Evolutionary conservation across 768 basidiomycete genomes (phyloP).

Genomic region (Auriscalpium vulgare): DNA sequence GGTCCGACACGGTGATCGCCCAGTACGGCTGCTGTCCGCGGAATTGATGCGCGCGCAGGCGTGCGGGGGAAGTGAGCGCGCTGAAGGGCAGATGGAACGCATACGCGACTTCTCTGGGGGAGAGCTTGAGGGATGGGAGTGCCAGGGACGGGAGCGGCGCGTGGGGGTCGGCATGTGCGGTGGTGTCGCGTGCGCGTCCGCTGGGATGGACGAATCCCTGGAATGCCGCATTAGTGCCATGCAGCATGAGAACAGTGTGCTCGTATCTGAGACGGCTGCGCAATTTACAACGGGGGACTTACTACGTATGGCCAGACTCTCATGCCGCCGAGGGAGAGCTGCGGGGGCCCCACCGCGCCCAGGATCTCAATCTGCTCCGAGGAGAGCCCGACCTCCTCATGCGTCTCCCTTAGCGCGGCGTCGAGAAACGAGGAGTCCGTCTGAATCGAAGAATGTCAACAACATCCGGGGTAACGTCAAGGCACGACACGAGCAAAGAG

Average conservation of each 20-base stretch:
- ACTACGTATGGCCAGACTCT: constrained; percentile 75
- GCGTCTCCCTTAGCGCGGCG: constrained; percentile 63
- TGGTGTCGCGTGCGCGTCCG: background rate
- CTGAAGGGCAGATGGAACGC: constrained; percentile 66
- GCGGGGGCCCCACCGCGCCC: constrained; percentile 56
- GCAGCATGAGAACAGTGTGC: background rate
- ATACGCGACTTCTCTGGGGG: constrained; percentile 56
- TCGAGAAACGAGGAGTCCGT: constrained; percentile 44
- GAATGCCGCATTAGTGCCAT: background rate
- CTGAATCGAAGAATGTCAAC: constrained; percentile 21
- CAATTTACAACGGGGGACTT: constrained; percentile 22
- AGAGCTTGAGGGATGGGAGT: constrained; percentile 42
- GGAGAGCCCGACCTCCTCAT: constrained; percentile 63
- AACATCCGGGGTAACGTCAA: background rate
- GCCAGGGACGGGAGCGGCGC: constrained; percentile 54
- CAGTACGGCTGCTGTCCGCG: constrained; percentile 53
- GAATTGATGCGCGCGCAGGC: constrained; percentile 47
- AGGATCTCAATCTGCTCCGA: constrained; percentile 57
- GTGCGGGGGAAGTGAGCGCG: constrained; percentile 37
- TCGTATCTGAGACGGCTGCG: constrained; percentile 11
- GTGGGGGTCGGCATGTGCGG: constrained; percentile 19
- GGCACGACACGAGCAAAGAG: background rate
- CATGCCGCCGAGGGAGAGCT: constrained; percentile 49
- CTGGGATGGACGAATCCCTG: constrained; percentile 25
- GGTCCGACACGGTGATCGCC: constrained; percentile 60